Conservation (phyloP, 495 filamentous ascomycete genomes). For the Penicillium antarcticum region DNA sequence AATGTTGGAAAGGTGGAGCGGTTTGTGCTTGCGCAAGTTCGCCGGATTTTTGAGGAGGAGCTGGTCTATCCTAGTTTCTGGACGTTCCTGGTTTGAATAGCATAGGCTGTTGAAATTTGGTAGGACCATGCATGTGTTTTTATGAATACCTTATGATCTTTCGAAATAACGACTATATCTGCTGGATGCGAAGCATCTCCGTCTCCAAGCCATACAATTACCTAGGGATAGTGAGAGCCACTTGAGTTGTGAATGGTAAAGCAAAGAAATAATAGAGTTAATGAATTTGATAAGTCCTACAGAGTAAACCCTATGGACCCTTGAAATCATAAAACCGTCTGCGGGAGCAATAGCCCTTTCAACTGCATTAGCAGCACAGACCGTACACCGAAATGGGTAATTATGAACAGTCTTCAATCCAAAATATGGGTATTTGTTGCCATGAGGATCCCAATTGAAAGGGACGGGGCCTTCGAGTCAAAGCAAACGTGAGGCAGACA, state of each 20-base stretch:
- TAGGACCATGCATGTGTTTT: constrained; percentile 8
- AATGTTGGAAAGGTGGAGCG: constrained; percentile 98
- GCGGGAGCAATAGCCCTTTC: neutral
- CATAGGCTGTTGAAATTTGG: neutral
- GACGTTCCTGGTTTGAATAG: constrained; percentile 83
- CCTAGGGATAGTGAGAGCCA: neutral
- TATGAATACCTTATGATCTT: constrained; percentile 18
- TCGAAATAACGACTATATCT: constrained; percentile 2
- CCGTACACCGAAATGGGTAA: neutral
- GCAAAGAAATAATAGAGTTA: neutral
- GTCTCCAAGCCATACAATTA: neutral
- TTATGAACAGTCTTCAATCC: constrained; percentile 5
- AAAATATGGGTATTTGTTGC: neutral
- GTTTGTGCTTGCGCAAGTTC: constrained; percentile 94
- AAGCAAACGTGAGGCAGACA: neutral
- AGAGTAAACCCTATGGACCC: constrained; percentile 3
- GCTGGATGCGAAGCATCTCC: constrained; percentile 3
- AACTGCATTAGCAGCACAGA: neutral
- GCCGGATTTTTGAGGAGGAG: constrained; percentile 96
- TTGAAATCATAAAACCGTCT: neutral
- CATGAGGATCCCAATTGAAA: neutral
- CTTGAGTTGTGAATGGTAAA: neutral
- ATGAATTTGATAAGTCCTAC: constrained; percentile 1
- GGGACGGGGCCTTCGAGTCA: neutral
- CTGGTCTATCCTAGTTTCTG: constrained; percentile 97